phyloP scores from a whole-genome alignment of 2,329 filamentous ascomycete genomes.

The Colletotrichum godetiae region DNA sequence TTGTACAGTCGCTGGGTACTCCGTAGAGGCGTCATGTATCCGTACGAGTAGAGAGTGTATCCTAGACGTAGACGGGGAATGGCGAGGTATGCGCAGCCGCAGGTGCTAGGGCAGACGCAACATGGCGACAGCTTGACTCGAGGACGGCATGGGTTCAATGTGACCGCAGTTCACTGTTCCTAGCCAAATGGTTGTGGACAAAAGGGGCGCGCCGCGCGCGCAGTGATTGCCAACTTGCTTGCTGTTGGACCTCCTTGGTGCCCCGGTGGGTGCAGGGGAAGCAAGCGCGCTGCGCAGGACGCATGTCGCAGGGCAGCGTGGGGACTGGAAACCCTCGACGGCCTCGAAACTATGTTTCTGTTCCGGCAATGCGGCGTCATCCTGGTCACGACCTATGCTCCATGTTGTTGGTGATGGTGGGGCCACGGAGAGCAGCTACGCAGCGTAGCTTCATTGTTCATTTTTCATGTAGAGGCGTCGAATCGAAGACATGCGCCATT shows the following conservation, averaged over 20 bases:
- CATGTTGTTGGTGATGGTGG: not conserved
- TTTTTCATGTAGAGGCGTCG: not conserved
- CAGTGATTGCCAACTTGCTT: not conserved
- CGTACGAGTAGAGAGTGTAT: too few species aligned
- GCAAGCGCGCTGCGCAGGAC: not conserved
- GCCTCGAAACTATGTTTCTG: conserved; percentile 2
- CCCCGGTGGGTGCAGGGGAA: not conserved
- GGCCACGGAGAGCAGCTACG: not conserved
- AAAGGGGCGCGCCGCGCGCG: too few species aligned
- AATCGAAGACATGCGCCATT: too few species aligned
- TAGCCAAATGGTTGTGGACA: too few species aligned
- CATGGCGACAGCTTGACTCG: too few species aligned
- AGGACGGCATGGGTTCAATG: not conserved
- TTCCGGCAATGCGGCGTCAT: not conserved
- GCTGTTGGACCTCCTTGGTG: not conserved
- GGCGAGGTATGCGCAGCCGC: too few species aligned
- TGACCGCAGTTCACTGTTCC: too few species aligned
- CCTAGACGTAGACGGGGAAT: too few species aligned
- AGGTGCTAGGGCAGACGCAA: too few species aligned
- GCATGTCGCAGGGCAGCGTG: not conserved
- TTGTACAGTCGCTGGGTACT: too few species aligned
- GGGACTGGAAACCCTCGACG: not conserved
- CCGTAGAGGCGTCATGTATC: too few species aligned
- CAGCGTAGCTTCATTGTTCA: not conserved
- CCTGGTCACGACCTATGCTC: not conserved